These are phyloP conservation scores for Purshia tridentata DNA, from an alignment of 306 rosid species.

Conservation along the genomic window DNA sequence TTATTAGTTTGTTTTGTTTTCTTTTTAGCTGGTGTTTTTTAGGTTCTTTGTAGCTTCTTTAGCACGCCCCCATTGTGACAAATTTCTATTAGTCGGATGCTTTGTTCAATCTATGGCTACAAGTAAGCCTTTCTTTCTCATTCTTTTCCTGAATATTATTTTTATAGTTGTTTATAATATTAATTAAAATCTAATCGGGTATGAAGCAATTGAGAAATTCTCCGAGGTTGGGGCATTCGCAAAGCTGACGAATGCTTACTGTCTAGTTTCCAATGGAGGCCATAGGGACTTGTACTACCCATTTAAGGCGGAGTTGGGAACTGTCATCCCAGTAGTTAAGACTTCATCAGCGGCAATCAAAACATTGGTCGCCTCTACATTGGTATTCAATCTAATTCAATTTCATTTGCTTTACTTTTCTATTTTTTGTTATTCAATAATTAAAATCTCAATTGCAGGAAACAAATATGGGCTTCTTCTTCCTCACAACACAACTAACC, in stretches of 20 bases:
- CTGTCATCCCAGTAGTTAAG: no score
- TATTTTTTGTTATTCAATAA: neutral
- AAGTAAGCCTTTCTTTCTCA: neutral
- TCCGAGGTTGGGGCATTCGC: constrained; percentile 86
- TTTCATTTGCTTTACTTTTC: neutral
- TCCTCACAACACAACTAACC: constrained; percentile 89
- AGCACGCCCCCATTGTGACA: no score
- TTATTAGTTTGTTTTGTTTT: no score
- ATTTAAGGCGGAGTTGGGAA: no score
- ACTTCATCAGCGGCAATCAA: constrained; percentile 72
- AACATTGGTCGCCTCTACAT: constrained; percentile 83
- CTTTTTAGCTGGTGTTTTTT: no score
- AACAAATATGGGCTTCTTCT: constrained; percentile 88
- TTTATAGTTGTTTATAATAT: neutral
- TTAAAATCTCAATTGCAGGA: constrained; percentile 37
- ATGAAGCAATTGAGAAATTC: constrained; percentile 67
- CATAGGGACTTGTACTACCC: constrained; percentile 38
- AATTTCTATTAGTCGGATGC: no score
- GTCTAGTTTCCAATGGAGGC: constrained; percentile 91
- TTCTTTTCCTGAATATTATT: neutral
- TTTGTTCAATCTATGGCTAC: neutral
- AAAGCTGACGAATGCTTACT: constrained; percentile 89
- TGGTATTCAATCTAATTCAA: constrained; percentile 37
- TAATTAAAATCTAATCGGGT: neutral
- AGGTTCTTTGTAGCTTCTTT: no score